Evolutionary conservation across 208 protist species (phyloP).

Genomic region (Tetramitus jugosus): DNA sequence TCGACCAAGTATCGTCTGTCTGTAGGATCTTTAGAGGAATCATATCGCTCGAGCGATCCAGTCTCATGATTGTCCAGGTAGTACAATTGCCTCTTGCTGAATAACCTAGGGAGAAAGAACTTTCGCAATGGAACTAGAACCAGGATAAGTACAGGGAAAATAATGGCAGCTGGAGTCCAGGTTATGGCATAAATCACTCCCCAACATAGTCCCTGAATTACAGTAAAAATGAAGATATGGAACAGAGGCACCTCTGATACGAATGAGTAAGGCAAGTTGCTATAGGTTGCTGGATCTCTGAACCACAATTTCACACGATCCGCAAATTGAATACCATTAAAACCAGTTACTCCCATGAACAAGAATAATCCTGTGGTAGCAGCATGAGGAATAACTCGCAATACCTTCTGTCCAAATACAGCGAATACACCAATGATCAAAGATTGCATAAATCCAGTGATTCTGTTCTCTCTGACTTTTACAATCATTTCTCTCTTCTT

Average conservation of each 20-base stretch:
- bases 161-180: neutral
- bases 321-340: conserved; percentile 34
- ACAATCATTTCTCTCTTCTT: conserved; percentile 13
- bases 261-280: neutral
- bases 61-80: neutral
- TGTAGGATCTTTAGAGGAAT: no score
- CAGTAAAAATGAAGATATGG: conserved; percentile 8
- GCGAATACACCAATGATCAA: conserved; percentile 27
- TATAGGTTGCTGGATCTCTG: neutral
- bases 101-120: neutral
- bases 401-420: conserved; percentile 17
- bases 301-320: conserved; percentile 29
- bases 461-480: conserved; percentile 1
- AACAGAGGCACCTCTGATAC: neutral
- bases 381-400: conserved; percentile 17
- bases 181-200: neutral
- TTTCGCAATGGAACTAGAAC: neutral
- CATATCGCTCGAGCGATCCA: no score
- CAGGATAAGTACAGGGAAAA: conserved; percentile 13
- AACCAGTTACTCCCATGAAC: conserved; percentile 33
- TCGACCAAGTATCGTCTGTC: no score
- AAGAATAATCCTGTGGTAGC: conserved; percentile 37
- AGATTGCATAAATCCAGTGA: conserved; percentile 29
- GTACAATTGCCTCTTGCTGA: neutral
- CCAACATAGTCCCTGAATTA: neutral